Evolutionary conservation across 1,284 basidiomycete species (phyloP).

Genomic region (Laetiporus sulphureus): DNA sequence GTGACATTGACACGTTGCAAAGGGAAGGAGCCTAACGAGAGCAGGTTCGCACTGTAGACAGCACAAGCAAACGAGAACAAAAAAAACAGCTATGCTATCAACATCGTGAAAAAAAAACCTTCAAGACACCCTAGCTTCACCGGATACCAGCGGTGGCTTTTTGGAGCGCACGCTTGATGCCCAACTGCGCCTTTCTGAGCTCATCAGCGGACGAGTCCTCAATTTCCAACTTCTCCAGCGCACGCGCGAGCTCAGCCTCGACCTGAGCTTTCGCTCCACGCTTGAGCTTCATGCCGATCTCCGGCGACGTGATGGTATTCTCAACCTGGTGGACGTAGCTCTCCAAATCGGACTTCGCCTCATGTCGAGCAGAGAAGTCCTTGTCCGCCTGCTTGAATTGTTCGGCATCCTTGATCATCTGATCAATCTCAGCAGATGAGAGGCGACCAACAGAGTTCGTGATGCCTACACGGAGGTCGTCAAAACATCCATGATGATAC

Average conservation of each 20-base stretch:
- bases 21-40: background rate
- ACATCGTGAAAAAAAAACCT: too few relatives aligned
- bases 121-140: conserved; percentile 39
- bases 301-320: conserved; percentile 87
- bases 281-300: conserved; percentile 96
- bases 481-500: conserved; percentile 3
- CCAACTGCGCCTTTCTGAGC: conserved; percentile 87
- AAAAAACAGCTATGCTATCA: too few relatives aligned
- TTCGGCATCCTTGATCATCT: conserved; percentile 98
- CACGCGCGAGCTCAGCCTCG: conserved; percentile 92
- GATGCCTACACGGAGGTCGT: conserved; percentile 49
- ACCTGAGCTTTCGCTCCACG: conserved; percentile 89
- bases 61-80: too few relatives aligned
- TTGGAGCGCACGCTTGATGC: conserved; percentile 92
- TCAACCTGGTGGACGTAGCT: conserved; percentile 94
- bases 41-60: too few relatives aligned
- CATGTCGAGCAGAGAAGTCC: conserved; percentile 93
- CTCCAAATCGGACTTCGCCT: conserved; percentile 95
- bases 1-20: background rate
- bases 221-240: conserved; percentile 94
- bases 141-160: conserved; percentile 88
- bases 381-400: conserved; percentile 95
- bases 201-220: conserved; percentile 90
- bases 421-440: conserved; percentile 90
- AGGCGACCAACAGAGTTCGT: conserved; percentile 96